These are phyloP conservation scores for Thuidium tamariscinum DNA, from an alignment of 225 moss, liverwort and hornwort species.

Conservation along the genomic window DNA sequence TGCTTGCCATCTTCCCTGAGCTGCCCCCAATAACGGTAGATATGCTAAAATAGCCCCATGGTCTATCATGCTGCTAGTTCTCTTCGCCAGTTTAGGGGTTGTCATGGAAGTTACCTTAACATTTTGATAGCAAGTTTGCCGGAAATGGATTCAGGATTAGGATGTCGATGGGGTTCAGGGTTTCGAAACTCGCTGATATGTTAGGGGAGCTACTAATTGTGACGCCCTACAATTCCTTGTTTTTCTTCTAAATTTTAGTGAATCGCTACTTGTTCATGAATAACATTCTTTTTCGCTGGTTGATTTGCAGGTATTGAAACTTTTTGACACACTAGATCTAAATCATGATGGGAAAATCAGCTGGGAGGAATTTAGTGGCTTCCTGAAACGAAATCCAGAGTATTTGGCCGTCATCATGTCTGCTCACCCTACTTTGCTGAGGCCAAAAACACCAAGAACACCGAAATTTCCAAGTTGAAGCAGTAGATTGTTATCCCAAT, in stretches of 20 bases:
- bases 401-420: conserved; percentile 55
- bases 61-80: neutral
- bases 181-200: neutral
- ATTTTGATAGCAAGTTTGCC: neutral
- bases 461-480: neutral
- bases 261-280: neutral
- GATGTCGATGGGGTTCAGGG: neutral
- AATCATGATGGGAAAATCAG: conserved; percentile 34
- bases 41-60: neutral
- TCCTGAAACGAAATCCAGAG: conserved; percentile 43
- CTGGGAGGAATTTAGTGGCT: conserved; percentile 52
- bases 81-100: neutral
- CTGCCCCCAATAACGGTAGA: conserved; percentile 29
- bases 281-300: neutral
- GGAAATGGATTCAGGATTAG: neutral
- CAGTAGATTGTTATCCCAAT: neutral
- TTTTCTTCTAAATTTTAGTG: neutral
- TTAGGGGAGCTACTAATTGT: neutral
- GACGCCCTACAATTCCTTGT: neutral
- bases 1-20: conserved; percentile 43
- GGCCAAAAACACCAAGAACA: neutral
- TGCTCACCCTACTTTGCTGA: conserved; percentile 31
- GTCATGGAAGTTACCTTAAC: neutral
- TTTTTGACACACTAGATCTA: conserved; percentile 38
- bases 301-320: conserved; percentile 31